A percentile compares a stretch with the other conserved stretches of the same genome.
Evolutionary conservation across 768 basidiomycete species (phyloP).

Genomic region (Panaeolus cyanescens): DNA sequence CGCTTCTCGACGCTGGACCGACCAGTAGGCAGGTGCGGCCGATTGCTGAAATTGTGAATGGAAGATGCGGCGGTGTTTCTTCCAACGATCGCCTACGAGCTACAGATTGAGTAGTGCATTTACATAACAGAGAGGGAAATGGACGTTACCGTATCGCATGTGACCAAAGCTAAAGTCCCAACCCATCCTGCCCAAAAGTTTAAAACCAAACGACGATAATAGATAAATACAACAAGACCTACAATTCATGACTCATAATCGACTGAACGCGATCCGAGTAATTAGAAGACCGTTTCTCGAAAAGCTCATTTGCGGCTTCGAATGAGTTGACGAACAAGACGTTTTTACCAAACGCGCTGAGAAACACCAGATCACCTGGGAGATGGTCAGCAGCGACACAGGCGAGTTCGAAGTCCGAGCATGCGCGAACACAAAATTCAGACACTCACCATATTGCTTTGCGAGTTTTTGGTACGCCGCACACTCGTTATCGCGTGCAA

Average conservation of each 20-base stretch:
- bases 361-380: constrained; percentile 55
- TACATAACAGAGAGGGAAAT: not conserved
- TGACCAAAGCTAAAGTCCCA: constrained; percentile 58
- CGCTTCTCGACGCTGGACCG: constrained; percentile 46
- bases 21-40: constrained; percentile 40
- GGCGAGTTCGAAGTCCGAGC: not conserved
- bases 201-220: not conserved
- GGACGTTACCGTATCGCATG: constrained; percentile 43
- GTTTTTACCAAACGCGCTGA: constrained; percentile 50
- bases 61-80: constrained; percentile 52
- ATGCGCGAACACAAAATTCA: not conserved
- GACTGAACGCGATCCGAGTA: constrained; percentile 55
- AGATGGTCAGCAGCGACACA: not conserved
- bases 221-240: constrained; percentile 12
- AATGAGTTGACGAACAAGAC: constrained; percentile 40
- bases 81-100: constrained; percentile 51
- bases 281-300: constrained; percentile 56
- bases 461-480: constrained; percentile 42
- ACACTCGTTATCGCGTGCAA: constrained; percentile 40
- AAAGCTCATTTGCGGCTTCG: constrained; percentile 49
- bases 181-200: constrained; percentile 24
- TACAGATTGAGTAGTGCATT: not conserved
- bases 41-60: constrained; percentile 52
- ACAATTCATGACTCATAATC: constrained; percentile 55
- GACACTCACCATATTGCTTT: constrained; percentile 38